Conservation (phyloP, 768 basidiomycete species). For the Russula brevipes region DNA sequence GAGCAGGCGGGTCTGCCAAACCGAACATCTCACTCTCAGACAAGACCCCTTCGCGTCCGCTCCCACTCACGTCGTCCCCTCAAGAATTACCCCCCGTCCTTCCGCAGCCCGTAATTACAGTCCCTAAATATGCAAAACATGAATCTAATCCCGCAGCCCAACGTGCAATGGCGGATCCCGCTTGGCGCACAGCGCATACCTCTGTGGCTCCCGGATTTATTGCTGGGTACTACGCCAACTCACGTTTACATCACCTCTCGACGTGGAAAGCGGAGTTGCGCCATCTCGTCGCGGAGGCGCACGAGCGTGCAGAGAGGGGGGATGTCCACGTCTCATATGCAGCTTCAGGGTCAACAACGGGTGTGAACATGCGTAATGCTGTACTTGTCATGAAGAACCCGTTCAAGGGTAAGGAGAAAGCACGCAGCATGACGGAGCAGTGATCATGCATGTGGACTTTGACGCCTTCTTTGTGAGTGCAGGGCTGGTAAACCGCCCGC, state of each 20-base stretch:
- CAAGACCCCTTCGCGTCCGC: not conserved
- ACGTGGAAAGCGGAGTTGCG: slow-evolving; percentile 91
- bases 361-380: slow-evolving; percentile 35
- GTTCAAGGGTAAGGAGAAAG: slow-evolving; percentile 55
- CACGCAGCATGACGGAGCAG: slow-evolving; percentile 47
- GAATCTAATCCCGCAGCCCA: slow-evolving; percentile 67
- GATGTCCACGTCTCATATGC: slow-evolving; percentile 21
- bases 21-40: not conserved
- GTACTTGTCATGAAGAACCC: slow-evolving; percentile 48
- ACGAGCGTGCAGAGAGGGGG: slow-evolving; percentile 56
- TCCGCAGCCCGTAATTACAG: slow-evolving; percentile 40
- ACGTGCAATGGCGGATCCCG: slow-evolving; percentile 74
- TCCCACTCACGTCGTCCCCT: slow-evolving; percentile 28
- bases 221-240: slow-evolving; percentile 64
- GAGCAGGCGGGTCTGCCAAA: not conserved
- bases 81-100: slow-evolving; percentile 41
- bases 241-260: slow-evolving; percentile 86
- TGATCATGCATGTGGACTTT: slow-evolving; percentile 92
- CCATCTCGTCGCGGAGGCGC: slow-evolving; percentile 71
- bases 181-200: slow-evolving; percentile 86
- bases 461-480: slow-evolving; percentile 97
- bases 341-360: slow-evolving; percentile 24
- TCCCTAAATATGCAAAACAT: slow-evolving; percentile 63
- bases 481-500: slow-evolving; percentile 73
- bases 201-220: slow-evolving; percentile 83